Base-by-base conservation (phyloP, 495 filamentous ascomycete genomes). In the Aspergillus wentii region DNA sequence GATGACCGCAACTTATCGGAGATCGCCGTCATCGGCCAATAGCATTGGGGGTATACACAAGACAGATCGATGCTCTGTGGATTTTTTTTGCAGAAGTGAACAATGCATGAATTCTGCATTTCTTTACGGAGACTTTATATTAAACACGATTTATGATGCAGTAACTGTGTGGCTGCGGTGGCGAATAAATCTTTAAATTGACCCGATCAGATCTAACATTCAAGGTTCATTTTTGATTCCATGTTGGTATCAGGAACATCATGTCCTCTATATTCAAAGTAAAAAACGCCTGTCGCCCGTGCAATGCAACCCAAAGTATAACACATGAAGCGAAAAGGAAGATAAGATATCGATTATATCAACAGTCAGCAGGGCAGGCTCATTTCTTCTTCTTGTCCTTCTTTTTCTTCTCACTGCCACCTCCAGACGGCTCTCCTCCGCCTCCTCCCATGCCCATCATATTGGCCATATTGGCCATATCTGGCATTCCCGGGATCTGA, bases 351-450 rank as follows among this genome's bases (percentile, higher is more conserved):
- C 22, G 22, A 6, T 25, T 6, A 25, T 25, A 25, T 25, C n/a
- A 31, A 13, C n/a, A 29, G 11, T 28, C 4, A n/a, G n/a, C n/a
- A n/a, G n/a, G n/a, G n/a, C n/a, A n/a, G n/a, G n/a, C 26, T 59
- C 41, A 71, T 19, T 61, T 60, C 54, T 64, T 71, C 56, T 68
- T 70, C 53, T 68, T 71, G 63, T 75, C 76, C 30, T 71, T 61
- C 51, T 71, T 68, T 53, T 68, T 71, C 46, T 71, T 68, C 55
- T 68, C 66, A 18, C 64, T 69, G 40, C 48, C 55, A 31, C 49
- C 64, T 30, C 52, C 60, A 46, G 61, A 68, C 38, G 59, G 56
- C 11, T 59, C 44, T 40, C 59, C 53, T 18, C 52, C 54, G 8
- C 40, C 49, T 1, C 17, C 38, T 16, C 41, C 46, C 44, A 55